Evolutionary conservation across 495 filamentous ascomycete genomes (phyloP), one percentile per base, ranked within the genome.

Genomic region (Amniculicola lignicola): DNA sequence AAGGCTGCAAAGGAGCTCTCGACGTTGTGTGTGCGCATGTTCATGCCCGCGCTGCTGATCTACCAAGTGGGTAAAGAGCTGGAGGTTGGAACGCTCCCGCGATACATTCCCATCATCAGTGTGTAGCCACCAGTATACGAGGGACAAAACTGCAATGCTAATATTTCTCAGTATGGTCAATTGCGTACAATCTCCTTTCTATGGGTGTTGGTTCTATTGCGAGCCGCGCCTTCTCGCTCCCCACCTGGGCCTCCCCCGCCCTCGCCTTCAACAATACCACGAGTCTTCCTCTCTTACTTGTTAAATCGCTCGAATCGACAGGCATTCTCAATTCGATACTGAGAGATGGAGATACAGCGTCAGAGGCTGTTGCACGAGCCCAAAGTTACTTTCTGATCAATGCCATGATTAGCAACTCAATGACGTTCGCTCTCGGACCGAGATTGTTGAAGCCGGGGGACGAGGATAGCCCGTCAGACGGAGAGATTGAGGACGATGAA

Each of bases 241-340:
- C 85, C 1, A 69, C 71, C 43, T 90, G 84, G 85, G 77, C 79
- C 12, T 81, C 80, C 0, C 81, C 82, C 0, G 82, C 84, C 1
- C 75, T 87, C 41, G 75, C 82, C 35, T 88, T 90, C 72, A 91
- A 89, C 72, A 92, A 90, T 62, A 88, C 87, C 0, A 87, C 83
- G 0, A 80, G 77, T 23, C 79, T 89, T 27, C 87, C 86, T 0
- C 71, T 92, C 14, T 72, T 89, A 3, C 75, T 90, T 2, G 74
- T 88, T 28, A 75, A 85, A 49, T 79, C 82, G 5, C 74, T 90
- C 3, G 74, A 81, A 25, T 70, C 79, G 12, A 86, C 86, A 0
- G 85, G 85, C 6, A 83, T 87, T 40, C 68, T 90, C 7, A 62
- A 69, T 23, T 64, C 75, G 15, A 61, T 86, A 12, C 71, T 85